These are phyloP conservation scores for Benincasa hispida DNA, from an alignment of 306 rosid species.

Conservation along the genomic window DNA sequence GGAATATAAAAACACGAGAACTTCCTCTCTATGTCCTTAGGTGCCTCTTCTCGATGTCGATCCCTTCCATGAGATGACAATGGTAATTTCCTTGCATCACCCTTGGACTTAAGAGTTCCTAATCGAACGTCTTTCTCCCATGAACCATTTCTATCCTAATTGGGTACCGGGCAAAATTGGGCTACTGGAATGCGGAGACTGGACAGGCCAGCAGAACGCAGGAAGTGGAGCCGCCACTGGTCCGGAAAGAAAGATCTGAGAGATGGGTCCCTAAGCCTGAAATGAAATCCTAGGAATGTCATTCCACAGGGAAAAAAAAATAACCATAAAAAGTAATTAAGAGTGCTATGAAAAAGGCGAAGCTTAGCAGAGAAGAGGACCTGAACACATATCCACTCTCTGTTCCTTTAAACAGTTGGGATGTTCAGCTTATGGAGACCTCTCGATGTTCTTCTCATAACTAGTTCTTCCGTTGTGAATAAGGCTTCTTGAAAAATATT, in stretches of 20 bases:
- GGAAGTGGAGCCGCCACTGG: conserved; percentile 32
- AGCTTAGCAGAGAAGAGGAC: no score
- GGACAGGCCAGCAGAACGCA: conserved; percentile 12
- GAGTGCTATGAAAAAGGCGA: no score
- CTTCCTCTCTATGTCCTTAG: conserved; percentile 31
- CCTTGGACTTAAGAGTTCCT: conserved; percentile 20
- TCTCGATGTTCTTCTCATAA: conserved; percentile 41
- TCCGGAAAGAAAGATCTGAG: no score
- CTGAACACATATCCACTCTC: conserved; percentile 38
- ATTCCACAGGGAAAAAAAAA: no score
- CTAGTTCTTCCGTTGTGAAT: conserved; percentile 79
- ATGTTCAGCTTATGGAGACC: conserved; percentile 79
- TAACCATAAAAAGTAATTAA: no score
- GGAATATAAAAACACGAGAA: conserved; percentile 32
- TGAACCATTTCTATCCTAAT: conserved; percentile 20
- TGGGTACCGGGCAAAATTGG: conserved; percentile 23
- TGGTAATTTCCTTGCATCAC: conserved; percentile 19
- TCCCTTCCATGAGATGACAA: conserved; percentile 35
- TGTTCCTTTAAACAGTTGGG: conserved; percentile 50
- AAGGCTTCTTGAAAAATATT: conserved; percentile 63
- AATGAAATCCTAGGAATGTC: no score
- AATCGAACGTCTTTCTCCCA: conserved; percentile 17
- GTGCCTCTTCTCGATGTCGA: conserved; percentile 11
- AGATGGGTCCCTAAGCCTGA: no score
- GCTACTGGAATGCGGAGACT: no score